Conservation (phyloP, 805 yeast genomes). For the Priceomyces medius region DNA sequence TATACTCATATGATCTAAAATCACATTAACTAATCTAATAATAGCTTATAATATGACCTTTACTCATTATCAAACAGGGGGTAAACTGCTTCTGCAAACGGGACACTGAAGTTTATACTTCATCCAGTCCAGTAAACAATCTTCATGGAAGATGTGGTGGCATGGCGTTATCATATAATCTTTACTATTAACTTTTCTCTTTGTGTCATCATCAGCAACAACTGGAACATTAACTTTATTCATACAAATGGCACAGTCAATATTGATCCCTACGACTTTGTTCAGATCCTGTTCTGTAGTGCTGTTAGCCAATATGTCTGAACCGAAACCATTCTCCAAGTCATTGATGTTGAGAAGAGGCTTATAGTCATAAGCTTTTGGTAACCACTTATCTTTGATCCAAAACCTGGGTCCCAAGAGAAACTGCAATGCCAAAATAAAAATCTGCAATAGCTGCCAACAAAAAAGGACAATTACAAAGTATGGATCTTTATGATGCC, state of each 20-base stretch:
- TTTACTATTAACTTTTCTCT: slow-evolving; percentile 8
- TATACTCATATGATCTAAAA: not conserved
- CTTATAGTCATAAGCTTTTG: slow-evolving; percentile 85
- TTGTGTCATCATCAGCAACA: slow-evolving; percentile 12
- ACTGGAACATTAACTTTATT: slow-evolving; percentile 63
- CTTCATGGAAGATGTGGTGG: slow-evolving; percentile 82
- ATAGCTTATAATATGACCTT: not conserved
- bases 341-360: slow-evolving; percentile 60
- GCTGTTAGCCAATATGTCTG: slow-evolving; percentile 45
- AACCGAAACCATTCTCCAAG: slow-evolving; percentile 59
- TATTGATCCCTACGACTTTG: slow-evolving; percentile 40
- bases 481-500: slow-evolving; percentile 61
- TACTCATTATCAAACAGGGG: slow-evolving; percentile 46
- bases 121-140: slow-evolving; percentile 94
- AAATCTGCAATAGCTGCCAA: slow-evolving; percentile 65
- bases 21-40: not conserved
- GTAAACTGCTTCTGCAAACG: slow-evolving; percentile 80
- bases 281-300: slow-evolving; percentile 24
- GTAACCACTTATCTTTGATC: slow-evolving; percentile 68
- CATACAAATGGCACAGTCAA: slow-evolving; percentile 93
- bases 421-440: slow-evolving; percentile 60
- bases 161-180: slow-evolving; percentile 86
- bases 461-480: slow-evolving; percentile 45
- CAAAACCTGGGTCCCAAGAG: slow-evolving; percentile 79
- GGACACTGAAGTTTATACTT: slow-evolving; percentile 90